Evolutionary conservation across 129 eudicot species (phyloP).

Genomic region (Chrysanthemum lavandulifolium): DNA sequence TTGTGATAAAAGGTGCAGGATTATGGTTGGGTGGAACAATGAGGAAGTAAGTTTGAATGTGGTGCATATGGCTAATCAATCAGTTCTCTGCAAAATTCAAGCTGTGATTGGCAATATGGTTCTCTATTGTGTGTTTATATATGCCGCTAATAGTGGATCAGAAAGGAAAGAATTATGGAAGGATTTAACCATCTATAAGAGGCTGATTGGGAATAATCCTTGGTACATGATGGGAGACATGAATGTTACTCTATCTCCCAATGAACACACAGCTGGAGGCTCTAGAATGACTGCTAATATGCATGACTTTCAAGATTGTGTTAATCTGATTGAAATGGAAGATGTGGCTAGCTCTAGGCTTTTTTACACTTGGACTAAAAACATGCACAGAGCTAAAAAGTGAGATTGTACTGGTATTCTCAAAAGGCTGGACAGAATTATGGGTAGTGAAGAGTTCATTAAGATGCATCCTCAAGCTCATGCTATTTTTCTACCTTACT

Average conservation of each 20-base stretch:
- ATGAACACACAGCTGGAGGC: neutral
- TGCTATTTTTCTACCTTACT: neutral
- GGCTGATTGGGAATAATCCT: neutral
- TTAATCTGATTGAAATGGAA: neutral
- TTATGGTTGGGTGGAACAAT: neutral
- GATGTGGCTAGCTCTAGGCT: neutral
- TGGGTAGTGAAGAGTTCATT: neutral
- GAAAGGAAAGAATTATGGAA: neutral
- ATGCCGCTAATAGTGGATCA: neutral
- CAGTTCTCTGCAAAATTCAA: neutral
- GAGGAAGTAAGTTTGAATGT: neutral
- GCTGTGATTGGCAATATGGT: neutral
- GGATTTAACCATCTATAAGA: neutral
- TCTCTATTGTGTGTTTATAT: neutral
- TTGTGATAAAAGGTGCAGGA: neutral
- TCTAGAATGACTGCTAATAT: neutral
- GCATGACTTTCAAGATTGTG: neutral
- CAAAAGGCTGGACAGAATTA: no score
- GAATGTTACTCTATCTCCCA: neutral
- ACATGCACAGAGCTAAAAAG: neutral
- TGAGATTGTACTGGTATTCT: no score
- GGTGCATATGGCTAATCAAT: neutral
- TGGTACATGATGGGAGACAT: neutral
- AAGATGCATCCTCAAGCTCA: neutral
- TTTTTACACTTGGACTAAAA: neutral